These are phyloP conservation scores for Amanita brunnescens DNA, from an alignment of 768 basidiomycete species.

Conservation along the genomic window DNA sequence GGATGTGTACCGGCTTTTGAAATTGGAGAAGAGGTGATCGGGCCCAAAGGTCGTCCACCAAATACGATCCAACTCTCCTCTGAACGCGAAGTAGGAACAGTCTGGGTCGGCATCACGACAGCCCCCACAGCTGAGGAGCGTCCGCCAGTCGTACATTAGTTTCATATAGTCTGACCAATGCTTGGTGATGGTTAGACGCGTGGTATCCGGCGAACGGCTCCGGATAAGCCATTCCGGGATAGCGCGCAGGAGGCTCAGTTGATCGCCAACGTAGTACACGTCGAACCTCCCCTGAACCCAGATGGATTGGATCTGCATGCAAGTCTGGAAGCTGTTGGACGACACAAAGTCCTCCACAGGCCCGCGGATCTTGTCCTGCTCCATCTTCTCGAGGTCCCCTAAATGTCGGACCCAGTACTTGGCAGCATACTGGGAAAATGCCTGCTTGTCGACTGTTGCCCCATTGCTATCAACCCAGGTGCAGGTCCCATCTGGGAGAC, in stretches of 20 bases:
- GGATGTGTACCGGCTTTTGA: background rate
- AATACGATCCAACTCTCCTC: slow-evolving; percentile 19
- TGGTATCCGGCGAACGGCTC: slow-evolving; percentile 2
- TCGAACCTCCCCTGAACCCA: slow-evolving; percentile 21
- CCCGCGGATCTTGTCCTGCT: slow-evolving; percentile 4
- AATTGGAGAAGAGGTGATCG: slow-evolving; percentile 17
- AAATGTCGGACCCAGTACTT: slow-evolving; percentile 27
- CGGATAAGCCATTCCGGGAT: background rate
- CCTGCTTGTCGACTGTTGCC: slow-evolving; percentile 15
- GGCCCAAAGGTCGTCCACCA: slow-evolving; percentile 21
- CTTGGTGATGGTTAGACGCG: background rate
- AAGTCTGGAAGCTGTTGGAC: slow-evolving; percentile 22
- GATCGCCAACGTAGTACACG: slow-evolving; percentile 9
- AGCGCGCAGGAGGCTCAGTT: background rate
- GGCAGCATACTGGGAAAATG: slow-evolving; percentile 19
- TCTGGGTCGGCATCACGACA: slow-evolving; percentile 5
- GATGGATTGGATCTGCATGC: slow-evolving; percentile 21
- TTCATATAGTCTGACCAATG: slow-evolving; percentile 16
- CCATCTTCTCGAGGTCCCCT: slow-evolving; percentile 10
- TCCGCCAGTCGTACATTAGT: slow-evolving; percentile 20
- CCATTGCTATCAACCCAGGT: slow-evolving; percentile 18
- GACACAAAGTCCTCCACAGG: slow-evolving; percentile 15
- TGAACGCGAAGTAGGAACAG: slow-evolving; percentile 7
- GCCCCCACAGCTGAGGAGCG: slow-evolving; percentile 13
- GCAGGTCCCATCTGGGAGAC: background rate